Evolutionary conservation across 345 rosid genomes (phyloP).

Genomic region (Salix udensis): DNA sequence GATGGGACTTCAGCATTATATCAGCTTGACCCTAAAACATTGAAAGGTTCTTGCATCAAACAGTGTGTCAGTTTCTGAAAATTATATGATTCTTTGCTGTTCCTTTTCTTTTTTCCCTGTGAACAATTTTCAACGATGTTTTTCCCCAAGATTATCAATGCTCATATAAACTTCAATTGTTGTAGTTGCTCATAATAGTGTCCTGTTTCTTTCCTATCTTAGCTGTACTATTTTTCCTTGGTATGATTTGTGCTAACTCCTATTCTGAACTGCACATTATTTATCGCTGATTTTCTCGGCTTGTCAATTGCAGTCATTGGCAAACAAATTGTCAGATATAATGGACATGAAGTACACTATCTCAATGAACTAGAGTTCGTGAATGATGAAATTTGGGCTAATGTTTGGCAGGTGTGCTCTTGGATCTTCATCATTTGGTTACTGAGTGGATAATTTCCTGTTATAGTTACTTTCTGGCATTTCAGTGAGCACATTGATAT

Average conservation of each 20-base stretch:
- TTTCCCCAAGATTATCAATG: neutral
- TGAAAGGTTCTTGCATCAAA: conserved; percentile 47
- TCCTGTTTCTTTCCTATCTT: neutral
- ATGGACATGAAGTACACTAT: conserved; percentile 52
- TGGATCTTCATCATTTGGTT: conserved; percentile 4
- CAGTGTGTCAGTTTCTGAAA: conserved; percentile 8
- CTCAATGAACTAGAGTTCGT: conserved; percentile 90
- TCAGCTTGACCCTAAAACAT: conserved; percentile 62
- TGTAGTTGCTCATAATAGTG: neutral
- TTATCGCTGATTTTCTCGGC: neutral
- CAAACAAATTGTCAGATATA: conserved; percentile 49
- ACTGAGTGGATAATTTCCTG: neutral
- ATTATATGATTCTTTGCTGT: neutral
- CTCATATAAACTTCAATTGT: neutral
- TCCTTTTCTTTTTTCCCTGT: neutral
- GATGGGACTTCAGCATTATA: conserved; percentile 88
- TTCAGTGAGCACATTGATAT: neutral
- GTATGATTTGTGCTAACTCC: conserved; percentile 1
- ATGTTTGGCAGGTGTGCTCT: conserved; percentile 73
- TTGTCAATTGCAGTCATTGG: conserved; percentile 46
- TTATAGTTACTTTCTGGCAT: neutral
- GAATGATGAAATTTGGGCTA: conserved; percentile 93
- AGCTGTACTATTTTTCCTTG: neutral
- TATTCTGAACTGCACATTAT: neutral
- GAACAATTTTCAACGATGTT: neutral